Conservation (phyloP, 768 basidiomycete genomes). For the Podaxis sp. region DNA sequence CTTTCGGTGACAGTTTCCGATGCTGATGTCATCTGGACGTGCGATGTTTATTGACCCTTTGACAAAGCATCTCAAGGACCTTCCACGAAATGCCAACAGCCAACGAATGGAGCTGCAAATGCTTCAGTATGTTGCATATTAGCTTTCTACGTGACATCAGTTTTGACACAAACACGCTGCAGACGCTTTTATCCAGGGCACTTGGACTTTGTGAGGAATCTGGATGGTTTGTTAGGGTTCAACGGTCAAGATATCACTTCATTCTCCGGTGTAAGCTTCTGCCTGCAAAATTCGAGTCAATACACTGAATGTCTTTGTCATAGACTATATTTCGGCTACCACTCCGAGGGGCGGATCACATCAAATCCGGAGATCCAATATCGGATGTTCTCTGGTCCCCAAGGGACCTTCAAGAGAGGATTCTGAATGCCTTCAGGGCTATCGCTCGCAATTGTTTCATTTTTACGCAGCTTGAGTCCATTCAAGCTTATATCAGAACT, state of each 20-base stretch:
- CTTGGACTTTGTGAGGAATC: constrained; percentile 33
- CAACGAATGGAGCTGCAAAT: constrained; percentile 28
- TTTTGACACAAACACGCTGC: not conserved
- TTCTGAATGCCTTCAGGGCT: not conserved
- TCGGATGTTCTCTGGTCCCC: not conserved
- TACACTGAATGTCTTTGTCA: not conserved
- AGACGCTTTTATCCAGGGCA: constrained; percentile 42
- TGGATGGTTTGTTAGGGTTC: constrained; percentile 32
- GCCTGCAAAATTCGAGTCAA: no score
- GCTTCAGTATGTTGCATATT: not conserved
- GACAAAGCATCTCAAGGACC: constrained; percentile 33
- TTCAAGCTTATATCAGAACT: not conserved
- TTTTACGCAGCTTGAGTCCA: constrained; percentile 5
- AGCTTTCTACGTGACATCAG: not conserved
- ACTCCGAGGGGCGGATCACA: not conserved
- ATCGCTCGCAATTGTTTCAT: constrained; percentile 7
- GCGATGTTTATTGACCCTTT: constrained; percentile 47
- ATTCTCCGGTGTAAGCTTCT: constrained; percentile 1
- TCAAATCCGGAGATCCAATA: not conserved
- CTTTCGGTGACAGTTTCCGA: constrained; percentile 25
- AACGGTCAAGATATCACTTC: not conserved
- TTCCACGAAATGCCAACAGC: constrained; percentile 26
- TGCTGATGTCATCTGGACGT: constrained; percentile 28
- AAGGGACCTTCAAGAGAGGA: not conserved
- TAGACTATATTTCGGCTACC: constrained; percentile 11